Evolutionary conservation across 2,329 filamentous ascomycete species (phyloP).

Genomic region (Fusarium equiseti): DNA sequence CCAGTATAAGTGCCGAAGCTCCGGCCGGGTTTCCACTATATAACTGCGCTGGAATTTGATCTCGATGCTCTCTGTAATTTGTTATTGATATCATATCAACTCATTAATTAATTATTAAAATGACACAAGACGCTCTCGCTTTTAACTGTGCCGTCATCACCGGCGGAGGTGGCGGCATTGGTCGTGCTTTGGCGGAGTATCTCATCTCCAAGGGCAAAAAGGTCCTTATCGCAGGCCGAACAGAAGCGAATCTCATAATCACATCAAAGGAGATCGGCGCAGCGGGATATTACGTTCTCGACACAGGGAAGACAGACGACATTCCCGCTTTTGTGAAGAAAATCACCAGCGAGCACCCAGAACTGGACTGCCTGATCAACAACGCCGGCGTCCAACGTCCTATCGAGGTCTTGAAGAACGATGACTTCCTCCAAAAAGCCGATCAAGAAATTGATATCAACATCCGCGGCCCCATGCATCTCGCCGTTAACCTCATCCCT

Average conservation of each 20-base stretch:
- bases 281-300: slow-evolving; percentile 63
- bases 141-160: slow-evolving; percentile 63
- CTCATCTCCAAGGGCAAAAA: slow-evolving; percentile 61
- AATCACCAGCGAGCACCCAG: slow-evolving; percentile 60
- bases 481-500: slow-evolving; percentile 61
- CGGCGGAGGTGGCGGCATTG: slow-evolving; percentile 65
- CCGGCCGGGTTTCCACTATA: not conserved
- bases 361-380: slow-evolving; percentile 68
- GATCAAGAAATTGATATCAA: slow-evolving; percentile 71
- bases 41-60: not conserved
- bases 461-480: slow-evolving; percentile 68
- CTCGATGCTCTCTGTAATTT: fast-evolving
- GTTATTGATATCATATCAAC: fast-evolving
- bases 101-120: not conserved
- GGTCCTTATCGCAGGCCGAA: slow-evolving; percentile 66
- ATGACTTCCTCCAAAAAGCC: slow-evolving; percentile 61
- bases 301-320: slow-evolving; percentile 60
- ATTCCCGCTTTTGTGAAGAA: slow-evolving; percentile 60
- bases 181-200: slow-evolving; percentile 61
- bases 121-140: slow-evolving; percentile 42
- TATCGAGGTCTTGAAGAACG: slow-evolving; percentile 57
- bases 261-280: slow-evolving; percentile 59
- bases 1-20: not conserved
- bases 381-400: slow-evolving; percentile 70
- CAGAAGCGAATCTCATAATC: slow-evolving; percentile 63